These are phyloP conservation scores for Mortierella sp. DNA, from an alignment of 371 early-diverging fungal species.

Conservation along the genomic window DNA sequence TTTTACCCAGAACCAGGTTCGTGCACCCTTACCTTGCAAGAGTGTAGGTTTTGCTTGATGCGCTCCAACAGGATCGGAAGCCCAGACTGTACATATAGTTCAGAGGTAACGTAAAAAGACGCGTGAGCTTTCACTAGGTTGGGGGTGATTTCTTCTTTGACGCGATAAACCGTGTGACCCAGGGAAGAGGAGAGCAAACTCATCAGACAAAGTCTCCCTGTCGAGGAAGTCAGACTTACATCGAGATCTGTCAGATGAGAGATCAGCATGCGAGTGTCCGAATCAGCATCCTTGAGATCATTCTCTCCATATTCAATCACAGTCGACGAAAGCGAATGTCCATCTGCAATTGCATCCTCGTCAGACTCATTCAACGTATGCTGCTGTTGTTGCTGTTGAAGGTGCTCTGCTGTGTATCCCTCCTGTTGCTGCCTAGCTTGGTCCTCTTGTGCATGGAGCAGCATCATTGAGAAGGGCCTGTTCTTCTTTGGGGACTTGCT, in stretches of 20 bases:
- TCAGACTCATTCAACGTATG: constrained; percentile 33
- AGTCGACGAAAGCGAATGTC: constrained; percentile 20
- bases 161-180: no score
- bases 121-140: no score
- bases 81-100: no score
- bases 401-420: not conserved
- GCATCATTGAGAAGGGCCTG: constrained; percentile 46
- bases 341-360: constrained; percentile 34
- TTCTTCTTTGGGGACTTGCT: constrained; percentile 37
- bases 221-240: constrained; percentile 26
- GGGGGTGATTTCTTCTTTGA: no score
- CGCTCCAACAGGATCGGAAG: constrained; percentile 52
- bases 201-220: no score
- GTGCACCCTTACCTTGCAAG: constrained; percentile 51
- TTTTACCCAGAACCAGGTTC: no score
- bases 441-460: constrained; percentile 38
- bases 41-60: constrained; percentile 55
- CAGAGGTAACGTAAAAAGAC: no score
- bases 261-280: constrained; percentile 41
- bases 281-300: constrained; percentile 33
- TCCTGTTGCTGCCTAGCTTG: constrained; percentile 14
- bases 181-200: no score
- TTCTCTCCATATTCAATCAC: constrained; percentile 20
- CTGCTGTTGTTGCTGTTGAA: constrained; percentile 11
- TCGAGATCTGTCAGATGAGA: constrained; percentile 45